Conservation (phyloP, 2,329 filamentous ascomycete species). For the Hymenoscyphus occultus region DNA sequence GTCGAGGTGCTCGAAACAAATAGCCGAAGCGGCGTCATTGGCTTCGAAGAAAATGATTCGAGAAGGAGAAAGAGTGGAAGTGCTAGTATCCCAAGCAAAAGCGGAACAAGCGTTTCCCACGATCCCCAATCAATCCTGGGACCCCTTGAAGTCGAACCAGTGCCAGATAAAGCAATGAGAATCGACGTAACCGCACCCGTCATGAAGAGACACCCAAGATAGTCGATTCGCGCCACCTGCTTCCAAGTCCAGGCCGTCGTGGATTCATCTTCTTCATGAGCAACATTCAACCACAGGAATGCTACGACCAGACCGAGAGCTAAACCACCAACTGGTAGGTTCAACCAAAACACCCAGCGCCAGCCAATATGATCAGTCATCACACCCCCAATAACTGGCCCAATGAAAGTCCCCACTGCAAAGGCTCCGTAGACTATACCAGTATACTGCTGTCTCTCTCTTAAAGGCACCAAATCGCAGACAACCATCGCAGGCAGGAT, state of each 20-base stretch:
- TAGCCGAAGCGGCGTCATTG: neutral
- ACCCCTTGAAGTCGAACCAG: neutral
- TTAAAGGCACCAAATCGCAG: neutral
- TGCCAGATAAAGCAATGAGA: neutral
- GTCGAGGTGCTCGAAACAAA: neutral
- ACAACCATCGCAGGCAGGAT: conserved; percentile 6
- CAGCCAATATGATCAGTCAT: conserved; percentile 32
- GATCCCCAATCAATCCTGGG: neutral
- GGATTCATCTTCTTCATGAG: conserved; percentile 20
- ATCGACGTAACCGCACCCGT: neutral
- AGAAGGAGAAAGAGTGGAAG: neutral
- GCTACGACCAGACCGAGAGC: conserved; percentile 28
- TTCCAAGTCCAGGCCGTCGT: conserved; percentile 29
- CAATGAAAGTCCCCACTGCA: neutral
- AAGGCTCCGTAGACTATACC: neutral
- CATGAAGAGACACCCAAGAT: neutral
- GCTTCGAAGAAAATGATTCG: neutral
- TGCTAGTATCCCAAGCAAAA: neutral
- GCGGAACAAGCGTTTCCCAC: neutral
- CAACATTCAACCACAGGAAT: conserved; percentile 35
- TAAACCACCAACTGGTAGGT: conserved; percentile 32
- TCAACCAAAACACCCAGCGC: conserved; percentile 53
- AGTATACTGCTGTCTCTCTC: conserved; percentile 3
- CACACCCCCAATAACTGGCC: neutral
- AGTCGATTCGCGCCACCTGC: neutral